These are phyloP conservation scores for Mycena crocata DNA, from an alignment of 768 basidiomycete species.

Conservation along the genomic window DNA sequence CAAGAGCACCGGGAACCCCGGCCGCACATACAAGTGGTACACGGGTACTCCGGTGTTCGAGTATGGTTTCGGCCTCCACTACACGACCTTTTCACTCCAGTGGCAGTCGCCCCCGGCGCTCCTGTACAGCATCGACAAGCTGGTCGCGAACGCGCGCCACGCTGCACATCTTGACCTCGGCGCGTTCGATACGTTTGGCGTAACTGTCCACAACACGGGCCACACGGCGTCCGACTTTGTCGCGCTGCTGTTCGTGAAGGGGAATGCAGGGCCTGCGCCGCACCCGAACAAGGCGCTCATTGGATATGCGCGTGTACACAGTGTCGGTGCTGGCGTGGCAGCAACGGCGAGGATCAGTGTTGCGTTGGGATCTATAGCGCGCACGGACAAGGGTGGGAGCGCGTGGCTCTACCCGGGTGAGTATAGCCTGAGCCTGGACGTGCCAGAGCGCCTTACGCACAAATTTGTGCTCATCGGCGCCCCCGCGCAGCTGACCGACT, in stretches of 20 bases:
- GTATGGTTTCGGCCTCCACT: conserved; percentile 68
- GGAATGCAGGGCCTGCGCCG: conserved; percentile 61
- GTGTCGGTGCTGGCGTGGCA: conserved; percentile 15
- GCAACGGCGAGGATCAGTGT: conserved; percentile 29
- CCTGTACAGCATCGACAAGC: conserved; percentile 53
- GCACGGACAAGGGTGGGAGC: conserved; percentile 26
- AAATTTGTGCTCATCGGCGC: conserved; percentile 25
- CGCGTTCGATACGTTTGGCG: conserved; percentile 59
- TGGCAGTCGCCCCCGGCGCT: conserved; percentile 54
- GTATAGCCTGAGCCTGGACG: conserved; percentile 32
- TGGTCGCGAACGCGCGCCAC: conserved; percentile 44
- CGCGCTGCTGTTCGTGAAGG: conserved; percentile 63
- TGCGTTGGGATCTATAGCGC: conserved; percentile 22
- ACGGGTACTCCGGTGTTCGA: conserved; percentile 61
- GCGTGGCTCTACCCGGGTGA: conserved; percentile 30
- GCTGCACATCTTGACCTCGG: conserved; percentile 53
- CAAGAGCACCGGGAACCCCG: conserved; percentile 54
- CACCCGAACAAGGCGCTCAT: conserved; percentile 65
- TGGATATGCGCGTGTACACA: conserved; percentile 54
- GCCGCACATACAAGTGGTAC: conserved; percentile 72
- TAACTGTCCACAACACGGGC: conserved; percentile 62
- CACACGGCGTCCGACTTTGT: conserved; percentile 65
- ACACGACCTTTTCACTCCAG: conserved; percentile 59
- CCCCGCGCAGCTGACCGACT: conserved; percentile 25
- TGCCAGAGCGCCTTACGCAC: conserved; percentile 31